Base-by-base conservation (phyloP, 164 flowering plant genomes). In the Chloranthus sessilifolius region DNA sequence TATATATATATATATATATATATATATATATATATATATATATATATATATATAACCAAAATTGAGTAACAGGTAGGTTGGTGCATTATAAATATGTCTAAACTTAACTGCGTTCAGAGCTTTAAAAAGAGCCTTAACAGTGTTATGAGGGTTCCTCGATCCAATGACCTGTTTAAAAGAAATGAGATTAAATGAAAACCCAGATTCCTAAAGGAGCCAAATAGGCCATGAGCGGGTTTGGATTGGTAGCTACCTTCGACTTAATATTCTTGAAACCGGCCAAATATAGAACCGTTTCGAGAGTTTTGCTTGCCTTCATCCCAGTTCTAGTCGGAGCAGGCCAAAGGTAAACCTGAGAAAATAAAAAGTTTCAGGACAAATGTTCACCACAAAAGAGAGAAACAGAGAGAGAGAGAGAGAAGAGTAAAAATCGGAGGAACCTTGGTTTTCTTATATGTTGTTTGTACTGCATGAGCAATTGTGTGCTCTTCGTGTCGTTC, bases 241-340 rank as follows among this genome's bases (percentile, higher is more conserved):
- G 11, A 31, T 20, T 19, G 21, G 47, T 8, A 19, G 30, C 30
- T 79, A 91, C 98, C 98, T 91, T 88, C 8, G 96, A 85, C 58
- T 88, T 88, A 53, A 91, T 73, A 60, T 88, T 88, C 59, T 82
- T 85, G 59, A 77, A 83, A 25, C 98, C 98, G 42, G 96, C 95
- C 62, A 91, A 65, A 65, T 73, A 42, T 31, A 91, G 61, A 47
- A 91, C 70, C 19, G 77, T 70, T 70, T 83, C 62, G 49, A 88
- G 90, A 19, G 76, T 79, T 76, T 61, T 79, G 50, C 96, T 77
- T 0, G 96, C 98, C 60, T 65, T 75, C 88, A 91, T 76, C 24
- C 98, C 95, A n/a, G 86, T 74, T 47, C 41, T 58, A 30, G 96
- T 82, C 36, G 75, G 26, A 29, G 83, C 96, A 56, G 98, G 98